Percentiles rank a stretch among this genome's conserved stretches.
Evolutionary conservation across 2,329 filamentous ascomycete genomes (phyloP).

Genomic region (Gnomoniopsis sp.): DNA sequence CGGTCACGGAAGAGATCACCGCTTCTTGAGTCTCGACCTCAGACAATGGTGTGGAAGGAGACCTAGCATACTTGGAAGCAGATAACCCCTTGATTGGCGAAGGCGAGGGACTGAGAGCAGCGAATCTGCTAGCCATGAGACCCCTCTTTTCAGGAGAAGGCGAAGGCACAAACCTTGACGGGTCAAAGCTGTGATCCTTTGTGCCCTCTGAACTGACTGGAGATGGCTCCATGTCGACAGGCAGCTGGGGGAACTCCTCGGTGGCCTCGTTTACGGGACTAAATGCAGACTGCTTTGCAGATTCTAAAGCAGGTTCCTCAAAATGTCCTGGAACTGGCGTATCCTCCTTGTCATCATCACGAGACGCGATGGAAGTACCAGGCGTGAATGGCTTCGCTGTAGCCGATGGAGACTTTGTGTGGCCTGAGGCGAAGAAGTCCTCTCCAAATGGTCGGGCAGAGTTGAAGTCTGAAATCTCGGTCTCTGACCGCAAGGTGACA

Average conservation of each 20-base stretch:
- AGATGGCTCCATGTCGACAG: conserved; percentile 29
- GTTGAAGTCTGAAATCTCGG: conserved; percentile 48
- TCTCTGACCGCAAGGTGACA: conserved; percentile 55
- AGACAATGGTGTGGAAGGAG: conserved; percentile 29
- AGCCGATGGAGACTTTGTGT: conserved; percentile 64
- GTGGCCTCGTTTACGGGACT: conserved; percentile 5
- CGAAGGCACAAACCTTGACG: conserved; percentile 9
- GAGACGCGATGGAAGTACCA: conserved; percentile 30
- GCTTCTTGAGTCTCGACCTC: conserved; percentile 20
- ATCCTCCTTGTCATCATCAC: conserved; percentile 23
- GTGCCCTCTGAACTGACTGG: conserved; percentile 6
- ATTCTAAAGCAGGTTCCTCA: conserved; percentile 9
- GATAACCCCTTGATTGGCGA: conserved; percentile 36
- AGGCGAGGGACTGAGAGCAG: conserved; percentile 26
- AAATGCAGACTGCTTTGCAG: conserved; percentile 5
- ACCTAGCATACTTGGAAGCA: conserved; percentile 44
- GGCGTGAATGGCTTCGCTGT: conserved; percentile 67
- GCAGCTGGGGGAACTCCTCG: conserved; percentile 18
- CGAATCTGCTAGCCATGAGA: conserved; percentile 30
- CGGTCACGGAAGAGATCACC: conserved; percentile 20
- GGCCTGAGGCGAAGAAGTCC: conserved; percentile 38
- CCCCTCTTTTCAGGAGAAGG: conserved; percentile 24
- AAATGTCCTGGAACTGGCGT: conserved; percentile 18
- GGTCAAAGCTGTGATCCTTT: background rate
- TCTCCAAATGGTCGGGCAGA: conserved; percentile 48